phyloP scores from a whole-genome alignment of 176 grass and related monocot genomes.

The Cymbopogon citratus region DNA sequence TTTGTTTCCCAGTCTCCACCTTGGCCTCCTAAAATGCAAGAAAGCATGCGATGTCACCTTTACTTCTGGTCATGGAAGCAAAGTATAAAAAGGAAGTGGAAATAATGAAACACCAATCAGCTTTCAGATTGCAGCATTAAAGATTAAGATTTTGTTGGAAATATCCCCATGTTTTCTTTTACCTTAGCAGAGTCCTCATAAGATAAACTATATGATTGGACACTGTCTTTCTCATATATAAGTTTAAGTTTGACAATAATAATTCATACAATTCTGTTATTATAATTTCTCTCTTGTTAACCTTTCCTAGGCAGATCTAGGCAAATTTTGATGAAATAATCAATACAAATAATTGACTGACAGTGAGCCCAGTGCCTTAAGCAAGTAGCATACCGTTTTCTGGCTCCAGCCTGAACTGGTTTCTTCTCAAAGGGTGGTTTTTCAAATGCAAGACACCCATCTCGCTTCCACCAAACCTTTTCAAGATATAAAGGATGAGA shows the following conservation, averaged over 20 bases:
- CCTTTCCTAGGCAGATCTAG: not conserved
- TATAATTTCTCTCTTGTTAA: not conserved
- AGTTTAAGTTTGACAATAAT: conserved; percentile 6
- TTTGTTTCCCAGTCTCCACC: conserved; percentile 94
- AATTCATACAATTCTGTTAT: not conserved
- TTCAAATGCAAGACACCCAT: conserved; percentile 86
- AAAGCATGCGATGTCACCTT: conserved; percentile 12
- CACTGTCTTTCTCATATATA: not conserved
- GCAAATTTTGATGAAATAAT: not conserved
- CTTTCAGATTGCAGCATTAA: not conserved
- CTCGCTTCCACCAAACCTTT: conserved; percentile 98
- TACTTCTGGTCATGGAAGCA: not conserved
- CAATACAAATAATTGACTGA: not conserved
- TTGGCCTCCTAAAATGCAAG: conserved; percentile 58
- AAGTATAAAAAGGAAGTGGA: not conserved
- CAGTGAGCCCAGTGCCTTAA: not conserved
- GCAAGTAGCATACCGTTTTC: conserved; percentile 48
- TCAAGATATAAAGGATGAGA: conserved; percentile 1
- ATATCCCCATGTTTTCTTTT: not conserved
- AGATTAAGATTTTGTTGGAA: not conserved
- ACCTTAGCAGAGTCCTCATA: not conserved
- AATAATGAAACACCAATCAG: not conserved
- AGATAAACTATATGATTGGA: not conserved
- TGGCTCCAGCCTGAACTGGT: conserved; percentile 51
- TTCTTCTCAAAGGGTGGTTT: conserved; percentile 78